Evolutionary conservation across 371 early-diverging fungal species (phyloP), one percentile per base, ranked within the genome.

Genomic region (Dipsacomyces acuminosporus): DNA sequence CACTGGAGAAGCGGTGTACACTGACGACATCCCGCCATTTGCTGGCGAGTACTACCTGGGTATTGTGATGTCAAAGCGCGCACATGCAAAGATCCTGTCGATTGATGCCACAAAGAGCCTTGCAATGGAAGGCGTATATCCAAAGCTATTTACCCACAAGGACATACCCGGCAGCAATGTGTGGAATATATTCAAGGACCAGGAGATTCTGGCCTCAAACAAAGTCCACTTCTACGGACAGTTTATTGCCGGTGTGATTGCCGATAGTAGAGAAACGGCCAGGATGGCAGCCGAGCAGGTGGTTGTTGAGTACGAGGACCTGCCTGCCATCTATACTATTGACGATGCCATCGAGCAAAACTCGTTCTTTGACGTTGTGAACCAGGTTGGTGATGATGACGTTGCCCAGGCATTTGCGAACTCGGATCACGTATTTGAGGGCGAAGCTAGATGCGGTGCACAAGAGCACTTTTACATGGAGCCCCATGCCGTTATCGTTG

Each of bases 391-490:
- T 45, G 55, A 66, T 55, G 72, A 79, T 5, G 78, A 79, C 57
- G 72, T 75, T 17, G 69, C 72, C 41, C 71, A 72, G 8, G 76
- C 71, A 1, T 75, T 81, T 60, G 51, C 66, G 51, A 50, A 38
- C 25, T 55, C 74, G 20, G 72, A 81, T 70, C 50, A 72, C 72
- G 43, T 75, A 46, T 76, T 82, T 53, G 74, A 77, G 52, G 83
- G 82, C 26, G 61, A 63, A 46, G 70, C 66, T 8, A 54, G 76
- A 3, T 65, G 81, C 33, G 72, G 74, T 45, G 83, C 76, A 8
- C 84, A 83, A 58, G 82, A 86, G 61, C 80, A 84, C 44, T 83
- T 86, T 56, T 84, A 83, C 54, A 73, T 84, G 33, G 87, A 87
- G 60, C 84, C 87, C 15, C 74, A 84, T 25, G 77, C 77, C 5